Percentiles rank a stretch among this genome's conserved stretches.
Conservation (phyloP, 306 rosid genomes). For the Sicyos baderoa region DNA sequence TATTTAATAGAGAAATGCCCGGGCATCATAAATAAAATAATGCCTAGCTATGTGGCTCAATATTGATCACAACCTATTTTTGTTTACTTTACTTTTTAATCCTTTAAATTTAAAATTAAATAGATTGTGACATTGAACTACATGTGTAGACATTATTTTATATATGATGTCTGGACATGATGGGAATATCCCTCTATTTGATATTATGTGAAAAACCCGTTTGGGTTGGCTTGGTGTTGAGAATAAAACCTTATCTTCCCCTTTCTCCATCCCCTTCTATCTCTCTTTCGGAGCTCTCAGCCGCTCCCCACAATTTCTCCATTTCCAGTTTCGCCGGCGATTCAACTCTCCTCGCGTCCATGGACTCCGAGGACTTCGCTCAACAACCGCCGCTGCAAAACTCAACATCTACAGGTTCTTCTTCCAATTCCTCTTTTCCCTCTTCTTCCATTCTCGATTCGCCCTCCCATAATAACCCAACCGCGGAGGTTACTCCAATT, state of each 20-base stretch:
- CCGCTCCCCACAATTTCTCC: conserved; percentile 12
- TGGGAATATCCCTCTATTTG: no score
- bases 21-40: no score
- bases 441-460: conserved; percentile 23
- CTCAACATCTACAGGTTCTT: conserved; percentile 32
- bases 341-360: background rate
- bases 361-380: conserved; percentile 20
- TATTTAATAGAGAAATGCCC: no score
- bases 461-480: background rate
- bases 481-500: conserved; percentile 6
- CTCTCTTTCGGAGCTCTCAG: background rate
- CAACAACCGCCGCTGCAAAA: conserved; percentile 18
- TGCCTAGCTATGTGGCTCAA: no score
- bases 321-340: background rate
- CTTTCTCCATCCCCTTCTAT: background rate
- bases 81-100: no score
- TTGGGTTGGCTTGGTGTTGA: no score
- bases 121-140: no score
- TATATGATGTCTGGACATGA: no score
- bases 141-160: no score
- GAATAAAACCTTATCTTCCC: conserved; percentile 19
- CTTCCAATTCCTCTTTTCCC: conserved; percentile 17
- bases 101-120: no score
- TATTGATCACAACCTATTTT: no score
- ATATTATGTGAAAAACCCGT: no score